Evolutionary conservation across 768 basidiomycete species (phyloP), one percentile per base, ranked within the genome.

Genomic region (Pholiota molesta): DNA sequence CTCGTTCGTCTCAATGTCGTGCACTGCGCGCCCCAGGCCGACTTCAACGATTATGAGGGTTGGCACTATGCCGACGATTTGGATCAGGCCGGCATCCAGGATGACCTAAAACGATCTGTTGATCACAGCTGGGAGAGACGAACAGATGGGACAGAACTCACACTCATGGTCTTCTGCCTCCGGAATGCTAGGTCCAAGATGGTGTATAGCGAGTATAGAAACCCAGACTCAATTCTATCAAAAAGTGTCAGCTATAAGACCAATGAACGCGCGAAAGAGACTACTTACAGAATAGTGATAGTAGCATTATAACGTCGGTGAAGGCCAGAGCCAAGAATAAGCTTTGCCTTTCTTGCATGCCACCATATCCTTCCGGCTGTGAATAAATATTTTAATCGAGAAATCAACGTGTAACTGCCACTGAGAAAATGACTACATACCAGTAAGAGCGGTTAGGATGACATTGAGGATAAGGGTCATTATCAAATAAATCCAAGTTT

Each of bases 141-240:
- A n/a, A n/a, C n/a, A 16, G n/a, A 44, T 14, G 26, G 16, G 39
- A 39, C 35, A 9, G 39, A 70, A 47, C 71, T 69, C 23, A 60
- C 68, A 17, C 55, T 61, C n/a, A 61, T 42, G 5, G 31, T 26
- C 19, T 53, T 21, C 42, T 74, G 64, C 3, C 65, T 69, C 44
- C 66, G 68, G 40, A 76, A 67, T 4, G 68, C 74, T 26, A 77
- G 66, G 45, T 71, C 68, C 16, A 75, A 59, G 13, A 66, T 66
- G 21, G 77, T 72, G 62, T 78, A 76, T 16, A 74, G 19, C 2
- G 76, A 75, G 62, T 81, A 79, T 10, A 79, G 65, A 1, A 73
- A 55, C 0, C 79, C 78, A 2, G 78, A 79, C 69, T 79, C 78
- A 33, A 78, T 67, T 23, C 79, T 79, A 51, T n/a, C 16, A 29